Evolutionary conservation across 106 monocot species (phyloP), one percentile per base, ranked within the genome.

Genomic region (Dendrobium huoshanense): DNA sequence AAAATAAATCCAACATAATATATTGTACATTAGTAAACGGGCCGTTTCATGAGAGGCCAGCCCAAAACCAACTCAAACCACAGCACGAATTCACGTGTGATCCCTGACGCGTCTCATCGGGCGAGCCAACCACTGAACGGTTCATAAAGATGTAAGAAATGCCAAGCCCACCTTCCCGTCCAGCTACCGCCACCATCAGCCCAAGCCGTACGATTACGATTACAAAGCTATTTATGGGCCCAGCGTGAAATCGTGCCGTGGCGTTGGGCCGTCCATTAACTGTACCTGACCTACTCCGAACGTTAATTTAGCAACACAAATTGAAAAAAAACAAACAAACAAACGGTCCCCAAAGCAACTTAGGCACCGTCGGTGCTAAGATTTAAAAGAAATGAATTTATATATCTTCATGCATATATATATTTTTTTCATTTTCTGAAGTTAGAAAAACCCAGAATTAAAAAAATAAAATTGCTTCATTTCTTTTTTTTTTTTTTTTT

Each of bases 51-150:
- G 9, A 2, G 15, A 13, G 11, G 13, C 51, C 51, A 2, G 51
- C 51, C 51, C 51, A 47, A 0, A 47, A 47, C 10, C 51, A 13
- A 51, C 0, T 13, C 3, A 2, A 6, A 4, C 51, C 51, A 13
- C 3, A 13, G 51, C 2, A 2, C 51, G 47, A 47, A 47, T 31
- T 70, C 70, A 70, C 70, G 37, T 70, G 70, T 16, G 4, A 70
- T 33, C 16, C 20, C 70, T 70, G 70, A 37, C 70, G 70, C 27
- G 17, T 13, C 37, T 16, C 70, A 37, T 70, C 70, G 70, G 31
- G 37, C 70, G 33, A 37, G 70, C 70, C 70, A 70, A 70, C 70
- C 70, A 70, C 70, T 33, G 70, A 70, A 70, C 70, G 33, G 70
- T 70, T 70, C 37, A 70, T 70, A 70, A 70, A 70, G 37, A 70